Evolutionary conservation across 441 rosid species (phyloP).

Genomic region (Eruca vesicaria): DNA sequence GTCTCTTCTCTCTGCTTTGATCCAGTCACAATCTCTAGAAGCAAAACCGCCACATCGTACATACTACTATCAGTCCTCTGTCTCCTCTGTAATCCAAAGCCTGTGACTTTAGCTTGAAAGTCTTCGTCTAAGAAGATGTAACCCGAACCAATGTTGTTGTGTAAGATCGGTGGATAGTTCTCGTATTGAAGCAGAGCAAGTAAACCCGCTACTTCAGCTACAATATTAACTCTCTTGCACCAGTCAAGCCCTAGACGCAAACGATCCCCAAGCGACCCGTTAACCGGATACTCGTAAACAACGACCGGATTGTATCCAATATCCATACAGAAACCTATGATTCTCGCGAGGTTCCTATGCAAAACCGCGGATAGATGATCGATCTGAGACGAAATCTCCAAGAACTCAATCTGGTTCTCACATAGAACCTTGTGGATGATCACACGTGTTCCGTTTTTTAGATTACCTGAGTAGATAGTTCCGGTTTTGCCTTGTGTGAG

Average conservation of each 20-base stretch:
- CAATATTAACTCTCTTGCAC: conserved; percentile 61
- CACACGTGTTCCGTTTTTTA: conserved; percentile 63
- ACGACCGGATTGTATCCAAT: conserved; percentile 48
- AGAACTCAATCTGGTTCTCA: conserved; percentile 55
- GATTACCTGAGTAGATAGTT: conserved; percentile 52
- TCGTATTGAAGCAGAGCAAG: conserved; percentile 66
- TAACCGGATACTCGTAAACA: conserved; percentile 71
- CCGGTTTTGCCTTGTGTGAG: conserved; percentile 51
- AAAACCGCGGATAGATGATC: conserved; percentile 57
- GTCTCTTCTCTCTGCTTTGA: conserved; percentile 39
- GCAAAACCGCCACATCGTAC: conserved; percentile 60
- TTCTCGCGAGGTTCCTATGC: conserved; percentile 62
- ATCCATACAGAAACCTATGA: conserved; percentile 72
- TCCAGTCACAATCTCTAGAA: conserved; percentile 72
- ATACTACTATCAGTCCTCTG: conserved; percentile 41
- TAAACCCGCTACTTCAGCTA: conserved; percentile 62
- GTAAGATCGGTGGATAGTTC: conserved; percentile 61
- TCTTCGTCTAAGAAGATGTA: conserved; percentile 62
- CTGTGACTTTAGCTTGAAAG: conserved; percentile 57
- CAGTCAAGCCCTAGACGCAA: conserved; percentile 58
- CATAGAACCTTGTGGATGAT: conserved; percentile 68
- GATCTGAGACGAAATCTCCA: conserved; percentile 54
- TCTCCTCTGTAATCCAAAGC: conserved; percentile 52
- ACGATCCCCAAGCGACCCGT: conserved; percentile 59
- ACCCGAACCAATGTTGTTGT: conserved; percentile 51